Base-by-base conservation (phyloP, 495 filamentous ascomycete species). In the Xylaria longipes region DNA sequence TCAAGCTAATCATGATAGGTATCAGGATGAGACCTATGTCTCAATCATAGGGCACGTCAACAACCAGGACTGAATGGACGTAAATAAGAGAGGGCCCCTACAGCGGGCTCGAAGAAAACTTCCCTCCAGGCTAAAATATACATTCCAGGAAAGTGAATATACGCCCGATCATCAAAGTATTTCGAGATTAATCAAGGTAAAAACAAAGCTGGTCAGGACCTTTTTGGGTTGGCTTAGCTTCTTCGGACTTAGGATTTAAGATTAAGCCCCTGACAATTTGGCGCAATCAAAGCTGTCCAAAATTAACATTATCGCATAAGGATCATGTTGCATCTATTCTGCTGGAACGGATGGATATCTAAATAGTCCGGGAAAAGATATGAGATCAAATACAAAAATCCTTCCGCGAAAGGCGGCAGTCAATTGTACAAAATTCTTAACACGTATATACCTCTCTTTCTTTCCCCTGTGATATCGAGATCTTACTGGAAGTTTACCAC, bases 401-500 rank as follows among this genome's bases (percentile, higher is more conserved):
- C 17, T 31, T 56, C 52, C 12, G 4, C 4, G 5, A 25, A 33
- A 25, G 22, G 11, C 37, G 37, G 37, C 35, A 1, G 22, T 25
- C 37, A 17, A 35, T 7, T 1, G 14, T 15, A 63, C n/a, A 25
- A 14, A 62, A 63, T 7, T 29, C 9, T 2, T 4, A 22, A 52
- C 63, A 9, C 29, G 25, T 63, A 63, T 25, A 33, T n/a, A n/a
- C 46, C 20, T 9, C n/a, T 15, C 8, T 57, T 56, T 58, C 52
- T 61, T 3, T 2, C 33, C 37, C 27, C 31, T 17, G 22, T 20
- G 20, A 17, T 45, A 9, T 15, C 66, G 68, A 73, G 33, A 72
- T 68, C 3, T 41, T 57, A 57, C 41, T 60, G 61, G 39, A 81
- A 81, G 61, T 75, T 76, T 12, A 85, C 81, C 35, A 84, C 71